Evolutionary conservation across 1,284 basidiomycete species (phyloP), one percentile per base, ranked within the genome.

Genomic region (Golubevia sp.): DNA sequence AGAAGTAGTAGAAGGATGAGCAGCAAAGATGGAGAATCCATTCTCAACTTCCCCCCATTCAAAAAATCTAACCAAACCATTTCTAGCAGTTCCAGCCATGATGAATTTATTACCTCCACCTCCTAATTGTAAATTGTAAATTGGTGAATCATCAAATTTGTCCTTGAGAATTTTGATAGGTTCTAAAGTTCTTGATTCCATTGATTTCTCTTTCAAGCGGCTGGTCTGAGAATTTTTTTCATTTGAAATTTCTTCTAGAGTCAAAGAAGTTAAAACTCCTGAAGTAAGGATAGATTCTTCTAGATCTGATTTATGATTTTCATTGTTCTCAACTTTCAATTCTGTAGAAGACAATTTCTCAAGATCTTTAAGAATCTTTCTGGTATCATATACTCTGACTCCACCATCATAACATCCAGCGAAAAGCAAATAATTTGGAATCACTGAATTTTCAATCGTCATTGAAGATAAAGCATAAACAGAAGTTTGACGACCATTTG

Each of bases 381-480:
- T 64, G n/a, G 61, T 62, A 18, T 73, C 71, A 52, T 71, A 73
- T 15, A 73, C 64, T 7, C 71, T 38, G 3, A 73, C 66, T 0
- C 61, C 44, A 3, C 71, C 71, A 20, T 71, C 69, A 23, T 67
- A 73, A 27, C 63, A 71, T 2, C 71, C 71, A 1, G 61, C 69
- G 38, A 71, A 73, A n/a, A 73, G 64, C 27, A 71, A 48, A 34
- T 66, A 66, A 2, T 38, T 6, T 0, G 71, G 71, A 2, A 73
- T 21, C 18, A 18, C 49, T 2, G 66, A 61, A 1, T 5, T 13
- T 0, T n/a, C 2, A 0, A 66, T 65, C 7, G 67, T 38, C 0
- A 56, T 62, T 34, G 30, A 34, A 3, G 63, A 61, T 50, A 70
- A 59, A 0, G 70, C 68, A 44, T 67, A 72, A 7, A 67, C 70